phyloP scores from a whole-genome alignment of 768 basidiomycete species.

The Trametes gibbosa region DNA sequence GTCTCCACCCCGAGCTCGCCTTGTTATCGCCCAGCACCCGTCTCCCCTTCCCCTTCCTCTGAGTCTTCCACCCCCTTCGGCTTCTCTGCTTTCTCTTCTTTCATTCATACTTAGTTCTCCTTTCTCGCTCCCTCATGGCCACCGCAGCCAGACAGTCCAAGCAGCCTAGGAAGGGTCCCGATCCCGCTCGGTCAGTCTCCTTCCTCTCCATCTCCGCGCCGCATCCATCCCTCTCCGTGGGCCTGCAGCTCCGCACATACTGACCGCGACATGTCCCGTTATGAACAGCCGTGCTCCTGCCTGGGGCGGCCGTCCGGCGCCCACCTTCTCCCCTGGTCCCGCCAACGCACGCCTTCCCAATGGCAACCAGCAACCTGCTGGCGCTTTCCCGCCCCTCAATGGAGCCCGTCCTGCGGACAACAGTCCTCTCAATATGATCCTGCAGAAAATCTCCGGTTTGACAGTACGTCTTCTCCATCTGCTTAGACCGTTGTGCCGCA shows the following conservation, averaged over 20 bases:
- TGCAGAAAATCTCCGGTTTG: slow-evolving; percentile 65
- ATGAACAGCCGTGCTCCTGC: slow-evolving; percentile 43
- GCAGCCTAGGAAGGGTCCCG: slow-evolving; percentile 61
- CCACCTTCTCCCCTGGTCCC: slow-evolving; percentile 60
- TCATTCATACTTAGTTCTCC: slow-evolving; percentile 1
- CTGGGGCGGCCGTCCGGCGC: slow-evolving; percentile 71
- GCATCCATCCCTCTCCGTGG: slow-evolving; percentile 4
- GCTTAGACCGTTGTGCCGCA: slow-evolving; percentile 13
- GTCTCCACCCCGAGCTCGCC: slow-evolving; percentile 6
- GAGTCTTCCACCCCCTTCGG: slow-evolving; percentile 14
- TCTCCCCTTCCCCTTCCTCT: slow-evolving; percentile 3
- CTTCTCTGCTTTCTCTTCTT: slow-evolving; percentile 30
- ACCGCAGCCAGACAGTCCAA: slow-evolving; percentile 63
- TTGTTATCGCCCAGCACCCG: slow-evolving; percentile 16
- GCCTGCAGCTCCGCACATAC: not conserved
- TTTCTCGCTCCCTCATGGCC: slow-evolving; percentile 45
- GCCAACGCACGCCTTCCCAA: slow-evolving; percentile 42
- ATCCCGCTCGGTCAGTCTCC: slow-evolving; percentile 44
- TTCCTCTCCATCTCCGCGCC: slow-evolving; percentile 5
- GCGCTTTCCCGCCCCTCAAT: slow-evolving; percentile 37
- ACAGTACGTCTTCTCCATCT: slow-evolving; percentile 50
- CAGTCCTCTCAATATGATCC: slow-evolving; percentile 52
- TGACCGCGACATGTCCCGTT: not conserved
- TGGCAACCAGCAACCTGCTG: slow-evolving; percentile 32
- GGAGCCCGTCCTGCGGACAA: slow-evolving; percentile 41